Conservation (phyloP, 768 basidiomycete species). For the Boletus pseudo-olivaceus region DNA sequence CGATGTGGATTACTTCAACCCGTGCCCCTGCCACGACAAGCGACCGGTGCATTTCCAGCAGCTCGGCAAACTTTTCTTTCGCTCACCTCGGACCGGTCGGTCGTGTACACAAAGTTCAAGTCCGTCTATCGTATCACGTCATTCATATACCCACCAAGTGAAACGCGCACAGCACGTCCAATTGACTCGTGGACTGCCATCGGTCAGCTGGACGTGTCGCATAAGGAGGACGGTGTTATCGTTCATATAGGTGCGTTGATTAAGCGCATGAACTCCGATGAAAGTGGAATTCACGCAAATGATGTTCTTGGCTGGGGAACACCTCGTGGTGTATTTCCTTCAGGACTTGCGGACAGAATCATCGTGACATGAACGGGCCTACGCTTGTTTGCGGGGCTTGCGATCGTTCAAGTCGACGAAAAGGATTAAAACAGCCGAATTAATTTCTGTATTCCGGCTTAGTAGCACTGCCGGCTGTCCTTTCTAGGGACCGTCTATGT, state of each 20-base stretch:
- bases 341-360: background rate
- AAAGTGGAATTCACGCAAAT: conserved; percentile 2
- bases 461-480: conserved; percentile 12
- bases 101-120: conserved; percentile 24
- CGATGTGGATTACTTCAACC: conserved; percentile 11
- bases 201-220: conserved; percentile 18
- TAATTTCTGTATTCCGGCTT: conserved; percentile 12
- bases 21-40: conserved; percentile 5
- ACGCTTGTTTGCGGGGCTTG: background rate
- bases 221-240: conserved; percentile 15
- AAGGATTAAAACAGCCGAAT: conserved; percentile 5
- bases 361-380: conserved; percentile 7
- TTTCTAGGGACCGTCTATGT: conserved; percentile 6
- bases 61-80: conserved; percentile 11
- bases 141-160: conserved; percentile 21
- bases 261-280: conserved; percentile 20
- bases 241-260: conserved; percentile 20
- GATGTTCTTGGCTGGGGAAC: conserved; percentile 7
- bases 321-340: conserved; percentile 9
- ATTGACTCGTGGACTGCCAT: conserved; percentile 9
- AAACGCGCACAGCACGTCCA: conserved; percentile 12
- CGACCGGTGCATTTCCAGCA: conserved; percentile 5
- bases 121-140: conserved; percentile 27
- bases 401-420: conserved; percentile 11
- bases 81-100: conserved; percentile 16